A percentile compares a stretch with the other conserved stretches of the same genome.
Evolutionary conservation across 441 rosid genomes (phyloP).

Genomic region (Melastoma candidum): DNA sequence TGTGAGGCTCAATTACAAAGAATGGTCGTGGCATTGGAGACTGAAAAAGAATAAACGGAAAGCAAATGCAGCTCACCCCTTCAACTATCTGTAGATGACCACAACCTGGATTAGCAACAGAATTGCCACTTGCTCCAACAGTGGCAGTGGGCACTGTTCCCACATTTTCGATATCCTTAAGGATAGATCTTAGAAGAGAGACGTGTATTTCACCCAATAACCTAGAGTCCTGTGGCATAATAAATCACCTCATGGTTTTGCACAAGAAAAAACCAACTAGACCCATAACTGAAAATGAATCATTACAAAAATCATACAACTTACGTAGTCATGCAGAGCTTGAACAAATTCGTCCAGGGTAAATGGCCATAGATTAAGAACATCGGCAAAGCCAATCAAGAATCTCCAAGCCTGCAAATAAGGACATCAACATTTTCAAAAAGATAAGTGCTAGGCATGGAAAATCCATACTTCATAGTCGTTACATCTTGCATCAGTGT

Average conservation of each 20-base stretch:
- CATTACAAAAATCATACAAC: conserved; percentile 14
- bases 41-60: conserved; percentile 2
- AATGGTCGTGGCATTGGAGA: neutral
- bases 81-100: conserved; percentile 80
- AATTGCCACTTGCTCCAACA: conserved; percentile 50
- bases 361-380: conserved; percentile 88
- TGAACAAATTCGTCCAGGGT: conserved; percentile 83
- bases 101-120: conserved; percentile 66
- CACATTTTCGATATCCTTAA: conserved; percentile 84
- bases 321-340: conserved; percentile 78
- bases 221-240: conserved; percentile 53
- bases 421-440: conserved; percentile 3
- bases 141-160: conserved; percentile 43
- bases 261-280: no score
- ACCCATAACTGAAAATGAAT: neutral
- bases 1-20: no score
- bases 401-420: conserved; percentile 69
- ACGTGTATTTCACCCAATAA: conserved; percentile 73
- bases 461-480: no score
- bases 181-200: conserved; percentile 52
- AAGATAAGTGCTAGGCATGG: neutral
- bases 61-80: conserved; percentile 46
- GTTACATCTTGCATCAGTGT: no score
- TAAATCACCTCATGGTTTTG: conserved; percentile 9
- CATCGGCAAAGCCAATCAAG: conserved; percentile 65